Conservation (phyloP, 2,329 filamentous ascomycete genomes). For the Falciphora oryzae region DNA sequence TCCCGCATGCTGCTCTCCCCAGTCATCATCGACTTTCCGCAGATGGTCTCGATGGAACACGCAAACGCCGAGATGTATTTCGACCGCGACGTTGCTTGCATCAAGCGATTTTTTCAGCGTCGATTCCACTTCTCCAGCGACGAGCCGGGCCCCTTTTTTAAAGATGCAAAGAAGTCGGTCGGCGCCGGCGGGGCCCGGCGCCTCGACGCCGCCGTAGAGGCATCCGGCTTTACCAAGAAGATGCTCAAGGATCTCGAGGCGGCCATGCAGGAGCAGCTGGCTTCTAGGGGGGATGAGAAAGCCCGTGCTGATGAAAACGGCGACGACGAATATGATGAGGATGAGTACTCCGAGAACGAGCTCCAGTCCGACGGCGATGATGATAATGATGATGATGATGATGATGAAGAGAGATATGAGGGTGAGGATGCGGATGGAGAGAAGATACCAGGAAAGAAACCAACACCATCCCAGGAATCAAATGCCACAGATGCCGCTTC, state of each 20-base stretch:
- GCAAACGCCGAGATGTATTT: slow-evolving; percentile 95
- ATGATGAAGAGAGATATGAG: slow-evolving; percentile 5
- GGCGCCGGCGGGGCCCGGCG: slow-evolving; percentile 60
- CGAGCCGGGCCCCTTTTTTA: slow-evolving; percentile 77
- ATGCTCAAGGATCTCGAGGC: slow-evolving; percentile 91
- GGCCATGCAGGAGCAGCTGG: slow-evolving; percentile 77
- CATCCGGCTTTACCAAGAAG: slow-evolving; percentile 93
- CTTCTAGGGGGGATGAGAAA: slow-evolving; percentile 32
- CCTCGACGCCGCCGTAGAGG: slow-evolving; percentile 82
- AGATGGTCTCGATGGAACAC: slow-evolving; percentile 96
- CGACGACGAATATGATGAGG: slow-evolving; percentile 24
- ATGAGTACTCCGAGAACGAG: slow-evolving; percentile 26
- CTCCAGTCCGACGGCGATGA: neutral
- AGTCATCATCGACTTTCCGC: slow-evolving; percentile 93
- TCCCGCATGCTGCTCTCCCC: slow-evolving; percentile 53
- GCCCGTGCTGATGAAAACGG: slow-evolving; percentile 29
- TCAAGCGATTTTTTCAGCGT: slow-evolving; percentile 89
- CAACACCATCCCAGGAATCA: neutral
- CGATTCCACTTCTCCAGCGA: slow-evolving; percentile 84
- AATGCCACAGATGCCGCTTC: neutral
- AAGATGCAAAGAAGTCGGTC: slow-evolving; percentile 71
- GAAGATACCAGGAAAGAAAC: slow-evolving; percentile 21
- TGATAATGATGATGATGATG: too few species aligned
- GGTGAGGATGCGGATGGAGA: slow-evolving; percentile 17
- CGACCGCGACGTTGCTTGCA: slow-evolving; percentile 88